Conservation (phyloP, 2,329 filamentous ascomycete genomes). For the Aureobasidium sp. region DNA sequence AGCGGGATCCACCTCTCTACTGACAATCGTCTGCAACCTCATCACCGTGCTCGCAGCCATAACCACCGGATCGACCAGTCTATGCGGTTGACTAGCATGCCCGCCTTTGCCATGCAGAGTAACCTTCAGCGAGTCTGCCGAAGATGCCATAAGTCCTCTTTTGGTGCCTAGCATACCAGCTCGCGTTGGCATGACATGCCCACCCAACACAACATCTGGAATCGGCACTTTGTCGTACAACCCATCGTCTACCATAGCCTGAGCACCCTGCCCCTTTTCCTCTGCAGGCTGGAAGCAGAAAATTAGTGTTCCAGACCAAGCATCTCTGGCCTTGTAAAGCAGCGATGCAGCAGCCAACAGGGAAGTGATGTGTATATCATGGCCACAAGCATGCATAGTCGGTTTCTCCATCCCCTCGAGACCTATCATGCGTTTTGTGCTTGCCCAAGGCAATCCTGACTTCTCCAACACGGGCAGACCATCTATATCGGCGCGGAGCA, state of each 20-base stretch:
- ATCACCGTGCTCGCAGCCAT: slow-evolving; percentile 48
- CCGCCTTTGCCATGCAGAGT: slow-evolving; percentile 51
- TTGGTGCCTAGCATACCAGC: slow-evolving; percentile 34
- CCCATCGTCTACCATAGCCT: slow-evolving; percentile 53
- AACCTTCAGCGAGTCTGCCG: slow-evolving; percentile 35
- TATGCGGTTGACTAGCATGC: slow-evolving; percentile 49
- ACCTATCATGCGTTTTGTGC: slow-evolving; percentile 36
- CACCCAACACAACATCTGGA: slow-evolving; percentile 49
- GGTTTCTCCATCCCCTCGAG: slow-evolving; percentile 42
- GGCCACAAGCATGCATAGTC: slow-evolving; percentile 62
- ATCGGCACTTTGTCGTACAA: slow-evolving; percentile 45
- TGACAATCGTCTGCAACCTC: slow-evolving; percentile 51
- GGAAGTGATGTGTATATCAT: slow-evolving; percentile 55
- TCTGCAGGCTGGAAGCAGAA: slow-evolving; percentile 60
- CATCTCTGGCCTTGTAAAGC: slow-evolving; percentile 34
- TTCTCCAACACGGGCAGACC: slow-evolving; percentile 49
- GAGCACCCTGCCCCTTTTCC: slow-evolving; percentile 54
- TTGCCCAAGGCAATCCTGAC: slow-evolving; percentile 48
- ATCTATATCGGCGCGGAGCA: slow-evolving; percentile 56
- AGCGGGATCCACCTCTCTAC: slow-evolving; percentile 44
- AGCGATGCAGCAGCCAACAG: slow-evolving; percentile 48
- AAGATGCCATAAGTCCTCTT: slow-evolving; percentile 32
- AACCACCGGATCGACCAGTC: slow-evolving; percentile 49
- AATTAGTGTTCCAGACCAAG: slow-evolving; percentile 56
- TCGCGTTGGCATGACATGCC: slow-evolving; percentile 45